Evolutionary conservation across 371 early-diverging fungal species (phyloP).

Genomic region (Mucor saturninus): DNA sequence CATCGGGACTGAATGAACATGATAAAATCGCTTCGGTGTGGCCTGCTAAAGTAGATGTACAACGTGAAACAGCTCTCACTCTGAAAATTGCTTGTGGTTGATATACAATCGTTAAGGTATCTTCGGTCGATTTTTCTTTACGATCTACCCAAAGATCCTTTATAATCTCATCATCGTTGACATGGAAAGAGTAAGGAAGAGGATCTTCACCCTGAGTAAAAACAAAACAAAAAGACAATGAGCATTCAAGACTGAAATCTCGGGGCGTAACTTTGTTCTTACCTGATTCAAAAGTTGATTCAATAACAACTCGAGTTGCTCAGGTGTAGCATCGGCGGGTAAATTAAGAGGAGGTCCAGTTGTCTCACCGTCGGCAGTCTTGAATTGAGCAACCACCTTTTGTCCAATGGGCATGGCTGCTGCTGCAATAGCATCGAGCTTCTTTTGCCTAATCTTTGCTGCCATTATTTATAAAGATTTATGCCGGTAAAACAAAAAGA

Average conservation of each 20-base stretch:
- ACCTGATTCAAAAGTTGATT: slow-evolving; percentile 91
- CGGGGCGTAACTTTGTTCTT: slow-evolving; percentile 18
- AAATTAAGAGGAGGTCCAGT: slow-evolving; percentile 87
- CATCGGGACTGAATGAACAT: slow-evolving; percentile 93
- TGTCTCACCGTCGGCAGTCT: slow-evolving; percentile 78
- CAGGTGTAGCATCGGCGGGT: slow-evolving; percentile 83
- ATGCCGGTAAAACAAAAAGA: background rate
- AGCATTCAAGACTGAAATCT: background rate
- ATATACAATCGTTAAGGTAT: slow-evolving; percentile 84
- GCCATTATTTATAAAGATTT: slow-evolving; percentile 26
- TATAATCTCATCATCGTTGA: slow-evolving; percentile 82
- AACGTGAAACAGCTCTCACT: slow-evolving; percentile 90
- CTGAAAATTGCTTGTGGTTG: slow-evolving; percentile 95
- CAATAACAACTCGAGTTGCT: slow-evolving; percentile 84
- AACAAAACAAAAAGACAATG: background rate
- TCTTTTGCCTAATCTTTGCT: slow-evolving; percentile 38
- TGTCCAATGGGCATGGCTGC: slow-evolving; percentile 52
- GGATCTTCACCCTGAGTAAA: slow-evolving; percentile 71
- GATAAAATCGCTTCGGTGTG: slow-evolving; percentile 94
- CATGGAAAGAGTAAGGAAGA: slow-evolving; percentile 90
- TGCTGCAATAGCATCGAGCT: slow-evolving; percentile 39
- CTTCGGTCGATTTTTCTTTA: slow-evolving; percentile 80
- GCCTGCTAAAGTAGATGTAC: slow-evolving; percentile 85
- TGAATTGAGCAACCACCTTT: slow-evolving; percentile 81
- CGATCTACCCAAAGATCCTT: slow-evolving; percentile 76